Evolutionary conservation across 176 grass and related monocot genomes (phyloP).

Genomic region (Themeda triandra): DNA sequence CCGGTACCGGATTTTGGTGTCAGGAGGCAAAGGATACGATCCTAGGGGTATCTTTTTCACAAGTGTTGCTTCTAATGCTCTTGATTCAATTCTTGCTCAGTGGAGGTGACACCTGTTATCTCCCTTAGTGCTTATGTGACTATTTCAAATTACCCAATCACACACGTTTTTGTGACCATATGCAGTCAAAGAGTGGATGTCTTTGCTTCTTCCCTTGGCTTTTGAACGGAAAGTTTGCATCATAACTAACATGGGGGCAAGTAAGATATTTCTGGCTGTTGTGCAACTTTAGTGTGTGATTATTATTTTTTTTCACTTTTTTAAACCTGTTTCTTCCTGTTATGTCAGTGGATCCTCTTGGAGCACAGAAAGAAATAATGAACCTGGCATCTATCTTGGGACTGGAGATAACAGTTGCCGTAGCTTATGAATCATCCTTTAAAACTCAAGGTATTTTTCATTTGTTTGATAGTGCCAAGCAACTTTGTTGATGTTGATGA

Average conservation of each 20-base stretch:
- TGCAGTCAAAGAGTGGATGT: slow-evolving; percentile 89
- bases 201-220: slow-evolving; percentile 77
- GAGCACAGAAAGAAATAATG: slow-evolving; percentile 78
- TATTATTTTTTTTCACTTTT: slow-evolving; percentile 12
- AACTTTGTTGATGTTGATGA: too few relatives aligned
- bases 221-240: slow-evolving; percentile 72
- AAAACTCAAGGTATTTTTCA: slow-evolving; percentile 21
- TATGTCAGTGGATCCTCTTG: slow-evolving; percentile 74
- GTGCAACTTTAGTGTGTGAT: slow-evolving; percentile 8
- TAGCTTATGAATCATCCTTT: slow-evolving; percentile 61
- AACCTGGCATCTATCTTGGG: slow-evolving; percentile 63
- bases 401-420: slow-evolving; percentile 60
- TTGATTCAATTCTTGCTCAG: neutral
- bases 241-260: slow-evolving; percentile 94
- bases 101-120: neutral
- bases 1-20: slow-evolving; percentile 53
- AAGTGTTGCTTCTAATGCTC: slow-evolving; percentile 7
- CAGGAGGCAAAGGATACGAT: slow-evolving; percentile 84
- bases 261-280: slow-evolving; percentile 42
- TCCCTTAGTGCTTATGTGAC: neutral
- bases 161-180: slow-evolving; percentile 7
- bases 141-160: neutral
- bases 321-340: neutral
- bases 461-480: neutral
- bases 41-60: slow-evolving; percentile 49